phyloP scores from a whole-genome alignment of 1,284 basidiomycete species.

The Tranzscheliella williamsii region DNA sequence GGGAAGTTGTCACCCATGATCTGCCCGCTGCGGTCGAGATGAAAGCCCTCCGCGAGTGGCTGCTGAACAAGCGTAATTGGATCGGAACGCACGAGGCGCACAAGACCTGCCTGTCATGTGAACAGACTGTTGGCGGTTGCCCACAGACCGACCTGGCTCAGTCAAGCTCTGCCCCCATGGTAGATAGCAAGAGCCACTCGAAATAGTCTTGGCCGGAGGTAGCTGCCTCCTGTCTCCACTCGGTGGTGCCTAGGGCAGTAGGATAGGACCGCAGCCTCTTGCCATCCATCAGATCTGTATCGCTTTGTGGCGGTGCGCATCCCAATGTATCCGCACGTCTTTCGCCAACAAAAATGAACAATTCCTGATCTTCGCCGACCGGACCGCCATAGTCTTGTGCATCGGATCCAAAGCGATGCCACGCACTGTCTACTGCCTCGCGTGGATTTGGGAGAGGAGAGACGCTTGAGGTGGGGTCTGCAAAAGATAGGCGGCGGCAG shows the following conservation, averaged over 20 bases:
- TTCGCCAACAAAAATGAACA: conserved; percentile 47
- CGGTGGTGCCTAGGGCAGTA: neutral
- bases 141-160: too few species aligned
- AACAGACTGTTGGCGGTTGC: too few species aligned
- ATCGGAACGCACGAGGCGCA: neutral
- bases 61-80: neutral
- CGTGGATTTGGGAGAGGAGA: conserved; percentile 2
- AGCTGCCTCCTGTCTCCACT: conserved; percentile 8
- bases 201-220: conserved; percentile 35
- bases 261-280: conserved; percentile 21
- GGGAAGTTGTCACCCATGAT: too few species aligned
- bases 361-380: conserved; percentile 32
- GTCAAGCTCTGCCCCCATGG: conserved; percentile 20
- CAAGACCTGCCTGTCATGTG: too few species aligned
- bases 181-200: conserved; percentile 44
- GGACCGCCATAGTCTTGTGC: conserved; percentile 16
- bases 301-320: conserved; percentile 29
- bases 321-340: conserved; percentile 30
- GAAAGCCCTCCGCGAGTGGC: neutral
- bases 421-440: neutral
- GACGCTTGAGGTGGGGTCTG: too few species aligned
- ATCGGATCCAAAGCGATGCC: conserved; percentile 25
- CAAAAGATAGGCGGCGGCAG: conserved; percentile 28
- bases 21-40: neutral
- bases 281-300: conserved; percentile 45